These are phyloP conservation scores for Dactylonectria macrodidyma DNA, from an alignment of 2,329 filamentous ascomycete species.

Conservation along the genomic window DNA sequence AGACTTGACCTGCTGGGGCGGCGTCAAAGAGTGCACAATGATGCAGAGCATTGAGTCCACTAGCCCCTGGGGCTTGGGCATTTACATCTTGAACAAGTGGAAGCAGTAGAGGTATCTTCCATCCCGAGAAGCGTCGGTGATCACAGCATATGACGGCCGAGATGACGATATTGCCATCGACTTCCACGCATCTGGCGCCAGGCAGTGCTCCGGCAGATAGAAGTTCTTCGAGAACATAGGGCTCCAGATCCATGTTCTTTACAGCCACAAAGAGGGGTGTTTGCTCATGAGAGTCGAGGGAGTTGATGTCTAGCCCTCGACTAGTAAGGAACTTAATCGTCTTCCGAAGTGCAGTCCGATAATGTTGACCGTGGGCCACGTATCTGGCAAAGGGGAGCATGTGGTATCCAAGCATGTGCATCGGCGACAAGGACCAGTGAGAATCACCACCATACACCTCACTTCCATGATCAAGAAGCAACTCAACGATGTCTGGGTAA, in stretches of 20 bases:
- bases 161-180: too few relatives aligned
- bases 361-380: not conserved
- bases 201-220: constrained; percentile 1
- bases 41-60: too few relatives aligned
- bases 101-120: too few relatives aligned
- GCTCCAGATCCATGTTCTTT: constrained; percentile 10
- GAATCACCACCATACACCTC: constrained; percentile 4
- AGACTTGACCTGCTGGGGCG: too few relatives aligned
- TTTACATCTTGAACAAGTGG: too few relatives aligned
- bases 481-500: not conserved
- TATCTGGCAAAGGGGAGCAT: constrained; percentile 7
- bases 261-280: constrained; percentile 1
- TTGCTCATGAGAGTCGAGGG: not conserved
- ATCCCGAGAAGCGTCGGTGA: too few relatives aligned
- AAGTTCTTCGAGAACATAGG: constrained; percentile 14
- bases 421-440: constrained; percentile 1
- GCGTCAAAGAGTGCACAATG: too few relatives aligned
- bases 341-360: not conserved
- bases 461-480: constrained; percentile 8
- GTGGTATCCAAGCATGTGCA: constrained; percentile 10
- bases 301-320: constrained; percentile 13
- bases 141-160: too few relatives aligned
- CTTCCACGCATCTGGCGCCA: too few relatives aligned
- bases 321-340: not conserved
- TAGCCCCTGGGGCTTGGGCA: too few relatives aligned